phyloP scores from a whole-genome alignment of 768 basidiomycete genomes.

The Lyophyllum atratum region DNA sequence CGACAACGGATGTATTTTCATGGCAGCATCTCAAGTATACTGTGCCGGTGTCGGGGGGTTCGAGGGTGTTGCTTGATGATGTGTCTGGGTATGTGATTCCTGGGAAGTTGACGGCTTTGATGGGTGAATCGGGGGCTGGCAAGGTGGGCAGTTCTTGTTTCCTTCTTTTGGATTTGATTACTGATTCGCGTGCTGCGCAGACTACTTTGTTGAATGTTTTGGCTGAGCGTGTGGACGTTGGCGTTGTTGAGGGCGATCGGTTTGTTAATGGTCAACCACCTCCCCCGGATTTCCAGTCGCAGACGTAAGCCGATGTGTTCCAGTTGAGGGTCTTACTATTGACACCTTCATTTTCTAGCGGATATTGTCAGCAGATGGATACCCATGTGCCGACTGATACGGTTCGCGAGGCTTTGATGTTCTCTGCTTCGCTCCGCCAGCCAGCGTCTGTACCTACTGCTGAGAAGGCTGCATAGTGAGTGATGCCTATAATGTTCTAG shows the following conservation, averaged over 20 bases:
- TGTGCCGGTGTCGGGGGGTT: slow-evolving; percentile 52
- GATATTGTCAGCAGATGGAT: slow-evolving; percentile 87
- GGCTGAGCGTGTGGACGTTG: slow-evolving; percentile 48
- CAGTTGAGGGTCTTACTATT: neutral
- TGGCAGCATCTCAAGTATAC: slow-evolving; percentile 76
- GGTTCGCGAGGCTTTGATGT: slow-evolving; percentile 78
- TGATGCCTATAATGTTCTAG: slow-evolving; percentile 8
- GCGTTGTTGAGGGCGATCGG: slow-evolving; percentile 51
- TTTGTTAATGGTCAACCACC: slow-evolving; percentile 56
- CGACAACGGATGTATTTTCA: slow-evolving; percentile 68
- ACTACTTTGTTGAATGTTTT: slow-evolving; percentile 63
- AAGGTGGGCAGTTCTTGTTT: slow-evolving; percentile 32
- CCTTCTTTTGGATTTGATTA: neutral
- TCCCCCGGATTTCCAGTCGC: slow-evolving; percentile 62
- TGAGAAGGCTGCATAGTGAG: slow-evolving; percentile 83
- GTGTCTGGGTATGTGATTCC: slow-evolving; percentile 82
- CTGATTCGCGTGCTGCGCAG: slow-evolving; percentile 13
- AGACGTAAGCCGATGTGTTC: slow-evolving; percentile 40
- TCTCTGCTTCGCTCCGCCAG: slow-evolving; percentile 82
- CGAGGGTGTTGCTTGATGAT: slow-evolving; percentile 60
- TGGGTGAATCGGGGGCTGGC: slow-evolving; percentile 60
- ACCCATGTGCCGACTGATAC: slow-evolving; percentile 75
- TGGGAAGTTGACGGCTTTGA: slow-evolving; percentile 77
- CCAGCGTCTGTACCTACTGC: slow-evolving; percentile 58
- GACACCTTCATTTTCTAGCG: slow-evolving; percentile 39